These are phyloP conservation scores for Linderniella brevidens DNA, from an alignment of 257 asterid genomes.

Conservation along the genomic window DNA sequence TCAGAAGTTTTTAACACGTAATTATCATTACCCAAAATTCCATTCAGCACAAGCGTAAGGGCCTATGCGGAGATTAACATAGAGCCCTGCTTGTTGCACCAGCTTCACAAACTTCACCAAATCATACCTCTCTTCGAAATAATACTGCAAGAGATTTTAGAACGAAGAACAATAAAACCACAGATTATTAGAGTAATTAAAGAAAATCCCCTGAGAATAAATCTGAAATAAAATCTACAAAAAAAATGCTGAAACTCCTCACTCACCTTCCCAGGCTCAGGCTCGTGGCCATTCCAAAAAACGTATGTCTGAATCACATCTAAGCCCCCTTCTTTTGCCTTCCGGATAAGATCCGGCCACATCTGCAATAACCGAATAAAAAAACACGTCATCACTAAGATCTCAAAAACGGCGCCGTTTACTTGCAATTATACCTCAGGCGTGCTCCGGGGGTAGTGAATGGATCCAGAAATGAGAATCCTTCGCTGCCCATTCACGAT, in stretches of 20 bases:
- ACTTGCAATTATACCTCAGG: conserved; percentile 50
- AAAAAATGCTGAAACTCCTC: too few species aligned
- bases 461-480: conserved; percentile 81
- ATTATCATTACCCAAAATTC: conserved; percentile 75
- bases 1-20: too few species aligned
- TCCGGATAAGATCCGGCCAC: conserved; percentile 98
- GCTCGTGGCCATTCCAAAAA: conserved; percentile 98
- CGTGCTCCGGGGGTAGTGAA: conserved; percentile 86
- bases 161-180: background rate
- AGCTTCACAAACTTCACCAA: conserved; percentile 78
- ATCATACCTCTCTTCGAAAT: conserved; percentile 86
- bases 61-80: conserved; percentile 78
- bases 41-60: conserved; percentile 99
- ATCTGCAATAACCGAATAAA: conserved; percentile 36
- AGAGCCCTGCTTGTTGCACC: conserved; percentile 77
- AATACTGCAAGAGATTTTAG: too few species aligned
- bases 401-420: conserved; percentile 5
- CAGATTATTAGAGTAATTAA: conserved; percentile 1
- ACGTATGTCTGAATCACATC: conserved; percentile 96
- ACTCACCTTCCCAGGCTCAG: conserved; percentile 79
- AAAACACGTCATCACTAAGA: conserved; percentile 1
- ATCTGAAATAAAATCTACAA: background rate
- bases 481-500: conserved; percentile 58
- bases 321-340: conserved; percentile 89
- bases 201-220: background rate